Conservation (phyloP, 2,329 filamentous ascomycete genomes). For the Trichoderma brevicompactum region DNA sequence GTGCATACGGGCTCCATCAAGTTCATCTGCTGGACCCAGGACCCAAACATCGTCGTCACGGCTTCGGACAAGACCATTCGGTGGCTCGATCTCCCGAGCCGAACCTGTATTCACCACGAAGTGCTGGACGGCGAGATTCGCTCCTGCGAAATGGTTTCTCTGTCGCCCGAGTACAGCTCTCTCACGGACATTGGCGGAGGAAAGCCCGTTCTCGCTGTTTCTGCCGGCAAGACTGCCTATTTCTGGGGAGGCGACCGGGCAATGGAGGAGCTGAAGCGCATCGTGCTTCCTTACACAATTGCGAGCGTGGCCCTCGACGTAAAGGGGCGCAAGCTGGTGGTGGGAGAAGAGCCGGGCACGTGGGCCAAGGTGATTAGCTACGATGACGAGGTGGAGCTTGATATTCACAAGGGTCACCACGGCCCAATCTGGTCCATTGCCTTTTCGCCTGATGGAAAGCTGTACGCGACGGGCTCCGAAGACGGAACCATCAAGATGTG, state of each 20-base stretch:
- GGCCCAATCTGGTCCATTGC: conserved; percentile 95
- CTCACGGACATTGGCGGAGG: conserved; percentile 68
- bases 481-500: conserved; percentile 96
- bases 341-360: conserved; percentile 88
- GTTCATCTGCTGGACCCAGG: conserved; percentile 90
- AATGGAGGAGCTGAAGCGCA: conserved; percentile 74
- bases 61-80: conserved; percentile 89
- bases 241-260: conserved; percentile 82
- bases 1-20: conserved; percentile 90
- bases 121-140: conserved; percentile 83
- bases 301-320: conserved; percentile 89
- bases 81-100: conserved; percentile 88
- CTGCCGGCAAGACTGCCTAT: conserved; percentile 91
- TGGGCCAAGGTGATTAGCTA: conserved; percentile 96
- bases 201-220: conserved; percentile 77
- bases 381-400: conserved; percentile 80
- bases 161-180: conserved; percentile 63
- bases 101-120: conserved; percentile 75
- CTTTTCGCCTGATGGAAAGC: conserved; percentile 92
- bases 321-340: conserved; percentile 79
- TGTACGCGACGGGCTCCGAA: conserved; percentile 95
- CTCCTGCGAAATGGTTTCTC: conserved; percentile 84
- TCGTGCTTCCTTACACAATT: conserved; percentile 80
- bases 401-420: conserved; percentile 95
- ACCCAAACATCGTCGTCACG: conserved; percentile 87